Evolutionary conservation across 2,329 filamentous ascomycete genomes (phyloP).

Genomic region (Microdochium bolleyi): DNA sequence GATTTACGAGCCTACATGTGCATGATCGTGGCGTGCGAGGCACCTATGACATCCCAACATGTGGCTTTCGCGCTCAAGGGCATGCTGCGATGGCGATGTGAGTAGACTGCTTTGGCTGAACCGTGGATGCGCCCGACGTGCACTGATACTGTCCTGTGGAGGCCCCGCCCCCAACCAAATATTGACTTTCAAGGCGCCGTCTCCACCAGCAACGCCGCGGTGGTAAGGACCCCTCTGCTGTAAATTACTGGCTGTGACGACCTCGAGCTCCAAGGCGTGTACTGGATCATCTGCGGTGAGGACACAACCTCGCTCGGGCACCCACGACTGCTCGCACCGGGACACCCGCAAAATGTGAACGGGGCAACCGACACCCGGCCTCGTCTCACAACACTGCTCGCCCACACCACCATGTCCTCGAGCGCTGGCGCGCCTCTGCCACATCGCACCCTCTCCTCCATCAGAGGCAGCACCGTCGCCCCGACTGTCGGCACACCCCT

Average conservation of each 20-base stretch:
- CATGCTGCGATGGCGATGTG: too few relatives aligned
- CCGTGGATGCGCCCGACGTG: too few relatives aligned
- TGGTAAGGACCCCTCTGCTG: not conserved
- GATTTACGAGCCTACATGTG: too few relatives aligned
- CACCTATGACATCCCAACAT: not conserved
- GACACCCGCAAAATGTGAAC: not conserved
- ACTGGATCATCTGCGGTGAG: not conserved
- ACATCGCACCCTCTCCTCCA: constrained; percentile 51
- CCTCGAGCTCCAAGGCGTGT: not conserved
- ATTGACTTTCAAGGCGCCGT: constrained; percentile 18
- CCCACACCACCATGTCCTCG: constrained; percentile 31
- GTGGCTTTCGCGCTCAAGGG: too few relatives aligned
- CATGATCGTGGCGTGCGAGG: too few relatives aligned
- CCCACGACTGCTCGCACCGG: not conserved
- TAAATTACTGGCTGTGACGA: constrained; percentile 5
- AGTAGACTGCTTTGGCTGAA: too few relatives aligned
- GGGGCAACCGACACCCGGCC: not conserved
- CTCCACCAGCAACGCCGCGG: constrained; percentile 16
- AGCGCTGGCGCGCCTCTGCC: constrained; percentile 35
- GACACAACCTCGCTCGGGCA: constrained; percentile 1
- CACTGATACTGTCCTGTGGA: too few relatives aligned
- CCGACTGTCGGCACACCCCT: constrained; percentile 41
- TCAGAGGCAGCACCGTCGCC: constrained; percentile 33
- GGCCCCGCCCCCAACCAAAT: constrained; percentile 12
- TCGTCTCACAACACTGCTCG: not conserved